A percentile compares a stretch with the other conserved stretches of the same genome.
phyloP scores from a whole-genome alignment of 73 alveolate genomes.

The Paramecium sonneborni region DNA sequence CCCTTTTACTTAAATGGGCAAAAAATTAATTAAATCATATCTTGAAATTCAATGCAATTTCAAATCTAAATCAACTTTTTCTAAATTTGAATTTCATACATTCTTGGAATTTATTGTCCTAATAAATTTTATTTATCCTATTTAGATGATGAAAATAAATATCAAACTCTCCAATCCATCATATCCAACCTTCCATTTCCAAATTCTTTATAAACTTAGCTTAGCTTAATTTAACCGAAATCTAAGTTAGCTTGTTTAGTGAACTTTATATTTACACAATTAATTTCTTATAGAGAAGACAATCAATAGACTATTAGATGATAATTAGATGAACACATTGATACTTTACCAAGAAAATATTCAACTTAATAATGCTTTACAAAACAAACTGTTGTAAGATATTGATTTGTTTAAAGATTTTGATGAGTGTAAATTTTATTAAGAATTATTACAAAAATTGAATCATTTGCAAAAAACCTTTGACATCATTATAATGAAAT shows the following conservation, averaged over 20 bases:
- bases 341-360: not conserved
- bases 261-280: not conserved
- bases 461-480: not conserved
- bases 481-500: not conserved
- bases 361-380: not conserved
- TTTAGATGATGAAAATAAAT: not conserved
- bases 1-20: not conserved
- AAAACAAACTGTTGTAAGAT: not conserved
- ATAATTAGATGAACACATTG: not conserved
- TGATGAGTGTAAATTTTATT: slow-evolving; percentile 1
- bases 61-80: not conserved
- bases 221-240: not conserved
- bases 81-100: not conserved
- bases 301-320: not conserved
- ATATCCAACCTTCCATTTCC: slow-evolving; percentile 16
- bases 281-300: not conserved
- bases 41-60: not conserved
- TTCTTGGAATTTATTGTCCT: slow-evolving; percentile 24
- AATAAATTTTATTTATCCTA: not conserved
- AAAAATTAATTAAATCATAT: not conserved
- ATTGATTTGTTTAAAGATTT: not conserved
- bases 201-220: not conserved
- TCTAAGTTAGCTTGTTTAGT: not conserved
- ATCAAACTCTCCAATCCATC: not conserved
- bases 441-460: not conserved